phyloP scores from a whole-genome alignment of 805 yeast genomes.

The Pichia occidentalis region DNA sequence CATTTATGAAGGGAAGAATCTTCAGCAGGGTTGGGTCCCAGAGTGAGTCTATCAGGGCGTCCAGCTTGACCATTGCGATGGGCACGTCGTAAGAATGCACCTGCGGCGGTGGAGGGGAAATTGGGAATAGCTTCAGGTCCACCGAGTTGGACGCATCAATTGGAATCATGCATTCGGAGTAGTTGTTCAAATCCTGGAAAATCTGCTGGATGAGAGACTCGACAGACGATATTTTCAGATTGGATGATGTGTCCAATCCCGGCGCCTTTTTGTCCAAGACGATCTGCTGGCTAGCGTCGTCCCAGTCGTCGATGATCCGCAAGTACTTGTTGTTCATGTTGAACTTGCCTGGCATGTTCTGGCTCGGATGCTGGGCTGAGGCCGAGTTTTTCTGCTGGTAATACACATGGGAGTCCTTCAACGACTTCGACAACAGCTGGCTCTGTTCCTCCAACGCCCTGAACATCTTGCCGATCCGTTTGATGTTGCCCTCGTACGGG shows the following conservation, averaged over 20 bases:
- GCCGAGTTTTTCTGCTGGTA: conserved; percentile 25
- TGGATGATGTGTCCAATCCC: conserved; percentile 19
- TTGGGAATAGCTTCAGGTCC: conserved; percentile 89
- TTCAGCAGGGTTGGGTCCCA: conserved; percentile 98
- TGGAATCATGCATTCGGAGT: conserved; percentile 93
- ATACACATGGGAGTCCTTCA: conserved; percentile 37
- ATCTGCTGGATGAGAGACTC: conserved; percentile 80
- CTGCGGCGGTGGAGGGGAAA: conserved; percentile 73
- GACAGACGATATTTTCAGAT: conserved; percentile 40
- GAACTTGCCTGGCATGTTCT: background rate
- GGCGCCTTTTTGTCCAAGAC: conserved; percentile 19
- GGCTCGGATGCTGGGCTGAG: conserved; percentile 6
- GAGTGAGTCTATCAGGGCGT: conserved; percentile 70
- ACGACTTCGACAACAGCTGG: conserved; percentile 57
- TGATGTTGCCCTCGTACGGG: conserved; percentile 80
- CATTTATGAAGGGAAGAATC: conserved; percentile 80
- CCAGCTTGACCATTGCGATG: conserved; percentile 72
- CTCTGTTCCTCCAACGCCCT: conserved; percentile 86
- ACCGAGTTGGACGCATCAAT: conserved; percentile 84
- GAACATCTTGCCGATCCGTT: conserved; percentile 82
- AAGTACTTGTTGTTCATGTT: conserved; percentile 23
- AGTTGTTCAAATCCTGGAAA: conserved; percentile 90
- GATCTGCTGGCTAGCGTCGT: conserved; percentile 22
- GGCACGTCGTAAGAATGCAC: conserved; percentile 85
- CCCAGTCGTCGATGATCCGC: conserved; percentile 27